A percentile compares a stretch with the other conserved stretches of the same genome.
Evolutionary conservation across 148 eudicot species (phyloP).

Genomic region (Camellia granthamiana): DNA sequence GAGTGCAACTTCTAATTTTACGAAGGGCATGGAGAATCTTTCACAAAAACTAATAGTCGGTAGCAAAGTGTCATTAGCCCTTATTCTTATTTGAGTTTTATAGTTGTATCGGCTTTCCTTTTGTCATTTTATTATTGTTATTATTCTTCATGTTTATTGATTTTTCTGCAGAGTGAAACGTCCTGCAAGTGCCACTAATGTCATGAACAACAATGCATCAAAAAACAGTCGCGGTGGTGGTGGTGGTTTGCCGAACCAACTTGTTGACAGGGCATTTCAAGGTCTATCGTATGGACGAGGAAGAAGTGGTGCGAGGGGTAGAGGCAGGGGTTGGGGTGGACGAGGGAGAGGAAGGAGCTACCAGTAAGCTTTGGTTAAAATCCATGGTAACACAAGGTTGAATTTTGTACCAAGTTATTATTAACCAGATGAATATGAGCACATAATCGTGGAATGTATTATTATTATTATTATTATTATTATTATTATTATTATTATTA

Average conservation of each 20-base stretch:
- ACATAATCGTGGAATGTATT: not conserved
- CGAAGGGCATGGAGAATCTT: too few relatives aligned
- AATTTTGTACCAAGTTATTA: not conserved
- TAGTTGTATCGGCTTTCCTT: not conserved
- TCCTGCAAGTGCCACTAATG: slow-evolving; percentile 48
- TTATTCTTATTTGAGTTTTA: not conserved
- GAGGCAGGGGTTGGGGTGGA: slow-evolving; percentile 63
- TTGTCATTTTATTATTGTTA: not conserved
- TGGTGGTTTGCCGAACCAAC: slow-evolving; percentile 54
- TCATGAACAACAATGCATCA: slow-evolving; percentile 46
- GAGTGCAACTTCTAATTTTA: too few relatives aligned
- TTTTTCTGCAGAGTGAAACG: slow-evolving; percentile 52
- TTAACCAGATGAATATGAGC: not conserved
- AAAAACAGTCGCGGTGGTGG: slow-evolving; percentile 62
- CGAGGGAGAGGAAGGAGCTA: slow-evolving; percentile 72
- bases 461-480: not conserved
- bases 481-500: not conserved
- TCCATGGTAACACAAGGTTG: not conserved
- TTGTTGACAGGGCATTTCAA: slow-evolving; percentile 46
- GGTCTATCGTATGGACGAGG: slow-evolving; percentile 47
- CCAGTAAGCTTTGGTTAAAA: slow-evolving; percentile 22
- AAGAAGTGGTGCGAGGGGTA: slow-evolving; percentile 48
- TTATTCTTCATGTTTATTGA: not conserved
- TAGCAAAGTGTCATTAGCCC: too few relatives aligned
- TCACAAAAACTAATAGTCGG: too few relatives aligned